Evolutionary conservation across 176 grass and related monocot species (phyloP).

Genomic region (Themeda triandra): DNA sequence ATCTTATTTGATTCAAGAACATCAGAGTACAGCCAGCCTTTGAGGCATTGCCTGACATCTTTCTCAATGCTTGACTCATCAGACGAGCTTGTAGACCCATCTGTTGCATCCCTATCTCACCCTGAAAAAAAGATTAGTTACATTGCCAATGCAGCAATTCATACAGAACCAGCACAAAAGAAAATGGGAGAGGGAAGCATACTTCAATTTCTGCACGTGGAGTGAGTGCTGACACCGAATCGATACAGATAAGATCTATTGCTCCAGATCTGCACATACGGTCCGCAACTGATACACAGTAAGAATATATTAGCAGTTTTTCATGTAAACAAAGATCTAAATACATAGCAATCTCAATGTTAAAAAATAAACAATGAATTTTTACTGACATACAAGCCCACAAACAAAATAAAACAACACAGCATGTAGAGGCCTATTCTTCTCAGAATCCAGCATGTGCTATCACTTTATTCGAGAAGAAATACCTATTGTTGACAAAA

Average conservation of each 20-base stretch:
- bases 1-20: conserved; percentile 99
- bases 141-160: background rate
- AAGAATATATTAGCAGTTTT: conserved; percentile 26
- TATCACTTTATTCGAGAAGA: background rate
- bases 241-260: conserved; percentile 93
- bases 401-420: background rate
- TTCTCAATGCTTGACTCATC: conserved; percentile 99
- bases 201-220: conserved; percentile 98
- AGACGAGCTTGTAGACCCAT: conserved; percentile 97
- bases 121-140: conserved; percentile 39
- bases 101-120: conserved; percentile 98
- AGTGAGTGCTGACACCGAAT: conserved; percentile 97
- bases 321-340: conserved; percentile 1
- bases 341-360: background rate
- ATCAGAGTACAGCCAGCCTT: conserved; percentile 99
- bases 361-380: background rate
- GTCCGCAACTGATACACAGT: conserved; percentile 79
- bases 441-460: background rate
- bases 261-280: conserved; percentile 99
- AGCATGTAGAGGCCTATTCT: background rate
- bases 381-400: background rate
- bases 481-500: background rate
- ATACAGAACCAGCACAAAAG: background rate
- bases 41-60: conserved; percentile 98
- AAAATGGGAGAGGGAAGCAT: background rate